Base-by-base conservation (phyloP, 2,329 filamentous ascomycete genomes). In the Phialophora macrospora region DNA sequence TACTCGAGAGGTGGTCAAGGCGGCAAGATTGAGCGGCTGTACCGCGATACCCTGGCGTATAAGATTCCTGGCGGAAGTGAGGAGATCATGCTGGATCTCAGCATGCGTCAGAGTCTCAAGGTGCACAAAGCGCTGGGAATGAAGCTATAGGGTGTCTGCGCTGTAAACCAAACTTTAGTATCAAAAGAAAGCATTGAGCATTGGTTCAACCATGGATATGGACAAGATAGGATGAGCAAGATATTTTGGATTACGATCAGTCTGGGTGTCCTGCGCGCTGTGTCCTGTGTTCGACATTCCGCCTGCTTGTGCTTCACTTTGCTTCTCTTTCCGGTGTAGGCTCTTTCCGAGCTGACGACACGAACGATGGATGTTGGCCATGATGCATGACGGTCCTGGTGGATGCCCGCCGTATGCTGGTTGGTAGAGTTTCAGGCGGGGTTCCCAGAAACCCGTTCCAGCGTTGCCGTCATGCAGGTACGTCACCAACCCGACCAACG, bases 51-150 rank as follows among this genome's bases (percentile, higher is more conserved):
- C 17, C 86, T 95, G 73, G 95, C 95, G 0, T 98, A 99, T 78
- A 94, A 95, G 68, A 94, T 99, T 72, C 95, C 95, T 2, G 95
- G 95, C 74, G 95, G 95, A 26, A 92, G 88, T 71, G 94, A 99
- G 82, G 95, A 99, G 85, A 99, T 99, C 71, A 99, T 99, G 95
- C 82, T 98, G 71, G 95, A 99, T 78, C 80, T 99, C 75, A 96
- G 92, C 80, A 96, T 99, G 78, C 85, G 94, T 73, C 93, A 97
- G 84, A 90, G 89, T 69, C 78, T 97, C 83, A 88, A 87, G 77
- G 95, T 99, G 62, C 91, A 93, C 73, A 89, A 97, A 85, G 88
- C 89, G 68, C 83, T 97, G 77, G 95, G 95, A 9, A 97, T 98
- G 94, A 99, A 97, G 85, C 77, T 99, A 78, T 98, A 88, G 55